Evolutionary conservation across 164 flowering plant species (phyloP).

Genomic region (Piper betle): DNA sequence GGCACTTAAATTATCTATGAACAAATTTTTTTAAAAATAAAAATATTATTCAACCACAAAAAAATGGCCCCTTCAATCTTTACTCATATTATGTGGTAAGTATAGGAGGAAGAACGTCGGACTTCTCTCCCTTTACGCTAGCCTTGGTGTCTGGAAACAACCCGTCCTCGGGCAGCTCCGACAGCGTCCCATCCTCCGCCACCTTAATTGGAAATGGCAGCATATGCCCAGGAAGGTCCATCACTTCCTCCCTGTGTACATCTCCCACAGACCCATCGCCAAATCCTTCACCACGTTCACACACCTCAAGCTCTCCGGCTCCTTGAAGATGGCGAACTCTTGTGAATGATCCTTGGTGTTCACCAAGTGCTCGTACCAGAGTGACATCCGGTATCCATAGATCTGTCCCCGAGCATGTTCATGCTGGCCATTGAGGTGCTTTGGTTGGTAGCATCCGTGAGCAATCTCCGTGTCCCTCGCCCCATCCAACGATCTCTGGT

Average conservation of each 20-base stretch:
- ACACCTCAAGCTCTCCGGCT: conserved; percentile 27
- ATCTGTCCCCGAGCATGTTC: conserved; percentile 21
- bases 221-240: conserved; percentile 83
- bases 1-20: no score
- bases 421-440: conserved; percentile 7
- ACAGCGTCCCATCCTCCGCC: conserved; percentile 35
- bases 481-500: conserved; percentile 96
- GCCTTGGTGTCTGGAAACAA: conserved; percentile 70
- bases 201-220: conserved; percentile 59
- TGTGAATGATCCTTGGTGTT: conserved; percentile 23
- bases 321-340: neutral
- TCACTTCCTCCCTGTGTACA: conserved; percentile 41
- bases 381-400: conserved; percentile 51
- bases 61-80: neutral
- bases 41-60: no score
- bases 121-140: conserved; percentile 50
- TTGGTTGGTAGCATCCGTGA: conserved; percentile 69
- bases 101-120: conserved; percentile 50
- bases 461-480: conserved; percentile 88
- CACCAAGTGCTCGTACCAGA: conserved; percentile 79
- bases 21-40: no score
- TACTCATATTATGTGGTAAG: conserved; percentile 30
- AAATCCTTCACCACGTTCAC: conserved; percentile 28
- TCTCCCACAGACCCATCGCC: conserved; percentile 62
- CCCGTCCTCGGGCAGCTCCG: conserved; percentile 29